phyloP scores from a whole-genome alignment of 2,329 filamentous ascomycete genomes.

The Penicillium griseofulvum region DNA sequence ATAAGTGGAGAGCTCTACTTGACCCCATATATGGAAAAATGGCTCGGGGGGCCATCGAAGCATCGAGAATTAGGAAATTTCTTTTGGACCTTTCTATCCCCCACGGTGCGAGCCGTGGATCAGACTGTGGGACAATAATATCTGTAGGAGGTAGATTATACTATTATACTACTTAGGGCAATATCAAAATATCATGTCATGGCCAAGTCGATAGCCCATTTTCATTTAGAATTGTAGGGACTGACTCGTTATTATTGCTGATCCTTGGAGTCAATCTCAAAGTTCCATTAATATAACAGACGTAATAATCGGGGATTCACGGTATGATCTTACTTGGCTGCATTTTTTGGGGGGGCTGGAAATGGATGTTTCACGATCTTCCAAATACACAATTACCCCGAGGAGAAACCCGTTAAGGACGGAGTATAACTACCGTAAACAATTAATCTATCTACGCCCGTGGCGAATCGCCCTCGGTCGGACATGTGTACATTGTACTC shows the following conservation, averaged over 20 bases:
- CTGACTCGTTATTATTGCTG: not conserved
- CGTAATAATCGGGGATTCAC: not conserved
- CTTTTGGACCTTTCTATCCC: not conserved
- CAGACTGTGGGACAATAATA: not conserved
- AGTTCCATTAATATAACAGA: not conserved
- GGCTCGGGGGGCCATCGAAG: slow-evolving; percentile 4
- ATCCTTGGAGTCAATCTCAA: not conserved
- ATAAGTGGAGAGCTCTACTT: slow-evolving; percentile 7
- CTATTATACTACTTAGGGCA: not conserved
- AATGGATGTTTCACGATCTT: not conserved
- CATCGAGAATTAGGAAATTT: slow-evolving; percentile 7
- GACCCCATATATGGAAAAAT: slow-evolving; percentile 4
- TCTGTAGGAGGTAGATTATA: not conserved
- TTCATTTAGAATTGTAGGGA: not conserved
- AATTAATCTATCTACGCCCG: not conserved
- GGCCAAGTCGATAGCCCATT: not conserved
- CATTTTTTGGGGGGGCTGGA: not conserved
- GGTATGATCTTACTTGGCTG: not conserved
- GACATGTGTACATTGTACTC: not conserved
- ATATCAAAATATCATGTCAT: not conserved
- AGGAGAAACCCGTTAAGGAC: not conserved
- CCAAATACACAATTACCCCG: not conserved
- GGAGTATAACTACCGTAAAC: not conserved
- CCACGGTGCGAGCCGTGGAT: slow-evolving; percentile 20
- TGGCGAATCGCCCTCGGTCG: not conserved